These are phyloP conservation scores for Aureobasidium leucospermi DNA, from an alignment of 2,329 filamentous ascomycete species.

Conservation along the genomic window DNA sequence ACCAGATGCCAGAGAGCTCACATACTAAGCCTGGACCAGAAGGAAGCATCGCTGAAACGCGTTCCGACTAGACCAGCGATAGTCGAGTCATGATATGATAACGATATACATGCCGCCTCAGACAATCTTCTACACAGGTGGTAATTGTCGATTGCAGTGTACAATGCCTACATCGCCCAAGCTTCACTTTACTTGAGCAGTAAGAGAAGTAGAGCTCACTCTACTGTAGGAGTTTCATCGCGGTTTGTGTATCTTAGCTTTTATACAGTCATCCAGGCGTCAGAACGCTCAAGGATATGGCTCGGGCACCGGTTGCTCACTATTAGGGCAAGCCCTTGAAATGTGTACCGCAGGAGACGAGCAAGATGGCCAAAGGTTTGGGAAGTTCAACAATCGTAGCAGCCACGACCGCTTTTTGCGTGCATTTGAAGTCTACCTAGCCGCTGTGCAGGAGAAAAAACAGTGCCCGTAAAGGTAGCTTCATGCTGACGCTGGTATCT, in stretches of 20 bases:
- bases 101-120: neutral
- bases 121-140: no score
- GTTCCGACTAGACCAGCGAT: constrained; percentile 28
- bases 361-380: neutral
- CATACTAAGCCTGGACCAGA: constrained; percentile 24
- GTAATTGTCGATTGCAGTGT: no score
- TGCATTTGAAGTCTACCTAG: constrained; percentile 15
- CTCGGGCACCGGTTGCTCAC: no score
- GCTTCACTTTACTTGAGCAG: no score
- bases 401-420: constrained; percentile 10
- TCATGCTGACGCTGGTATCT: constrained; percentile 10
- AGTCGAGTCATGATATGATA: neutral
- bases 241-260: no score
- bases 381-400: constrained; percentile 14
- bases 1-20: constrained; percentile 31
- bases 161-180: no score
- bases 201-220: no score
- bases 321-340: no score
- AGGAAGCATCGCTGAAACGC: constrained; percentile 32
- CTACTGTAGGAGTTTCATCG: no score
- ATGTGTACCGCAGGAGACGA: neutral
- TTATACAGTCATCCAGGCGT: no score
- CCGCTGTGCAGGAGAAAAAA: constrained; percentile 13
- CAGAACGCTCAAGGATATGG: no score
- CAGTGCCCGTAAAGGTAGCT: constrained; percentile 15